A percentile compares a stretch with the other conserved stretches of the same genome.
Conservation (phyloP, 768 basidiomycete species). For the Cystofilobasidium capitatum region DNA sequence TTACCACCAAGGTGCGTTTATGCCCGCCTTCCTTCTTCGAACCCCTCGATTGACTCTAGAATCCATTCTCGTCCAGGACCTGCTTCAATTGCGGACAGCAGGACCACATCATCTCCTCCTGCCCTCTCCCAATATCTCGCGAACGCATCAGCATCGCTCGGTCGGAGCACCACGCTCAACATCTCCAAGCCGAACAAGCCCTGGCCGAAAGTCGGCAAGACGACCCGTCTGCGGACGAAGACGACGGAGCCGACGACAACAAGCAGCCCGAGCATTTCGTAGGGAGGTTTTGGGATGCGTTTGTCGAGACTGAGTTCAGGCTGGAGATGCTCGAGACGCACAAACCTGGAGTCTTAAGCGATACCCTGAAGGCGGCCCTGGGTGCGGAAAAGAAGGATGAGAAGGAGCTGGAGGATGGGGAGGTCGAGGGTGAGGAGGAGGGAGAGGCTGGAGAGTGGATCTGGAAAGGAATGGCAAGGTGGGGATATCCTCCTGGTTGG, state of each 20-base stretch:
- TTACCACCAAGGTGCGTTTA: not conserved
- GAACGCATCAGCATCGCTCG: not conserved
- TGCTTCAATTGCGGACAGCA: slow-evolving; percentile 5
- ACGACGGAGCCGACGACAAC: slow-evolving; percentile 1
- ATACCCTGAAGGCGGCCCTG: slow-evolving; percentile 11
- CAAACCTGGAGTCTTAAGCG: slow-evolving; percentile 12
- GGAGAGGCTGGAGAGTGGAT: slow-evolving; percentile 17
- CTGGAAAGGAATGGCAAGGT: slow-evolving; percentile 49
- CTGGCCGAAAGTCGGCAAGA: too few relatives aligned
- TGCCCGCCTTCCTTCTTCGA: not conserved
- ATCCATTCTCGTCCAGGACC: not conserved
- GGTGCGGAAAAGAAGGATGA: not conserved
- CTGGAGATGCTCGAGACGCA: slow-evolving; percentile 7
- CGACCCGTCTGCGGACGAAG: not conserved
- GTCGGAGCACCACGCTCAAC: not conserved
- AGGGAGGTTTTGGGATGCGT: slow-evolving; percentile 9
- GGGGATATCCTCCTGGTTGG: slow-evolving; percentile 77
- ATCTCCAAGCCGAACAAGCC: not conserved
- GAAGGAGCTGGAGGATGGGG: not conserved
- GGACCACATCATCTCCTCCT: not conserved
- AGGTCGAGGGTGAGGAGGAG: not conserved
- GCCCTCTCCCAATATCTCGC: not conserved
- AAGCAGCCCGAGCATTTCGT: not conserved
- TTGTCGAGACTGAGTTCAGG: slow-evolving; percentile 5
- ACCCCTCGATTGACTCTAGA: not conserved